Percentiles rank a stretch among this genome's conserved stretches.
phyloP scores from a whole-genome alignment of 768 basidiomycete genomes.

The Hysterangium stoloniferum region DNA sequence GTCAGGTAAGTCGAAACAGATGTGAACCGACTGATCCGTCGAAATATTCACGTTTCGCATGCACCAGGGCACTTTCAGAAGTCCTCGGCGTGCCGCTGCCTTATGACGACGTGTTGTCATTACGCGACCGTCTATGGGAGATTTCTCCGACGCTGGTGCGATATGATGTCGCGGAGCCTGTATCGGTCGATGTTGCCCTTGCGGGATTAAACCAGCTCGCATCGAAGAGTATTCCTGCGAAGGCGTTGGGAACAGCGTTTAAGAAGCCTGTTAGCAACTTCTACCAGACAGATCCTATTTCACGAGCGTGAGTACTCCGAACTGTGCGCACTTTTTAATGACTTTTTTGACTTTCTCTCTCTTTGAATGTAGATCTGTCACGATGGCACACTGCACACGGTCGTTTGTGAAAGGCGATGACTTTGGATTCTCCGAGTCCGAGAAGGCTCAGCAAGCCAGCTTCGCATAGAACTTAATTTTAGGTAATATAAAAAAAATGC shows the following conservation, averaged over 20 bases:
- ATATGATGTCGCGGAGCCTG: constrained; percentile 74
- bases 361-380: constrained; percentile 57
- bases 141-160: constrained; percentile 84
- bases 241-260: constrained; percentile 53
- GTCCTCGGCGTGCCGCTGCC: constrained; percentile 72
- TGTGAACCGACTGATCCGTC: no score
- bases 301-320: constrained; percentile 65
- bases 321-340: constrained; percentile 9
- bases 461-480: constrained; percentile 29
- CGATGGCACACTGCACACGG: constrained; percentile 91
- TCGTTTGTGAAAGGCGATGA: constrained; percentile 75
- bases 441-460: constrained; percentile 36
- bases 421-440: constrained; percentile 44
- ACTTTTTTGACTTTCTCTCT: neutral
- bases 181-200: constrained; percentile 63
- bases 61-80: constrained; percentile 76
- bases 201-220: constrained; percentile 59
- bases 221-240: constrained; percentile 32
- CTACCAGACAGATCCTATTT: constrained; percentile 94
- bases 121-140: constrained; percentile 96
- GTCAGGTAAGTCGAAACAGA: constrained; percentile 68
- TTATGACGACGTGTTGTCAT: constrained; percentile 77
- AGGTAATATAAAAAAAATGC: neutral
- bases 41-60: no score
- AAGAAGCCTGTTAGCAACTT: constrained; percentile 84